Evolutionary conservation across 2,329 filamentous ascomycete species (phyloP).

Genomic region (Parastagonospora avenae): DNA sequence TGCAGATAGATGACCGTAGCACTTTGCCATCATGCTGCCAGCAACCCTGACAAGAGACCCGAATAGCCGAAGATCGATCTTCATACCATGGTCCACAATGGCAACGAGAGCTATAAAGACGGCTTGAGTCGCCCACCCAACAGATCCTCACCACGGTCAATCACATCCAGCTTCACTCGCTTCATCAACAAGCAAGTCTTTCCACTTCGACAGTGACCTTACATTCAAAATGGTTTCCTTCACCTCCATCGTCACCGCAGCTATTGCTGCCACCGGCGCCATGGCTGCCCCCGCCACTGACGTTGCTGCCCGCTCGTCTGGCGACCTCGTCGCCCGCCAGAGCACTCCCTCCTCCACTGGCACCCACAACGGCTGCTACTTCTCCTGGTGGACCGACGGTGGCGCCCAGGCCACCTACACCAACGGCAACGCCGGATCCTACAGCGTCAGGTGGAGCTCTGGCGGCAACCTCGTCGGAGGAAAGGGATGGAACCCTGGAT

Average conservation of each 20-base stretch:
- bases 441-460: slow-evolving; percentile 57
- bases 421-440: slow-evolving; percentile 58
- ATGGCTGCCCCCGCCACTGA: slow-evolving; percentile 38
- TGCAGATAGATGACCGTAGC: slow-evolving; percentile 15
- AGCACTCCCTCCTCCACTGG: slow-evolving; percentile 57
- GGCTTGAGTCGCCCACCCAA: slow-evolving; percentile 13
- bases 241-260: slow-evolving; percentile 31
- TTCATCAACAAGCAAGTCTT: slow-evolving; percentile 2
- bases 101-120: slow-evolving; percentile 22
- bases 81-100: slow-evolving; percentile 6
- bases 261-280: slow-evolving; percentile 28
- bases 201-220: slow-evolving; percentile 1
- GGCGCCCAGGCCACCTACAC: slow-evolving; percentile 59
- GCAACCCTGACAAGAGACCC: slow-evolving; percentile 13
- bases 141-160: slow-evolving; percentile 14
- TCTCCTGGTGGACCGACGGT: slow-evolving; percentile 65
- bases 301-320: slow-evolving; percentile 44
- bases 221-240: slow-evolving; percentile 36
- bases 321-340: slow-evolving; percentile 35
- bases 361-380: slow-evolving; percentile 64
- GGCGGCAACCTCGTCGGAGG: slow-evolving; percentile 63
- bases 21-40: slow-evolving; percentile 17
- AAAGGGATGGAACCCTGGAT: slow-evolving; percentile 64
- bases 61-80: slow-evolving; percentile 8
- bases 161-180: slow-evolving; percentile 12